Base-by-base conservation (phyloP, 1,139 yeast genomes). In the Sugiyamaella grinbergsii region DNA sequence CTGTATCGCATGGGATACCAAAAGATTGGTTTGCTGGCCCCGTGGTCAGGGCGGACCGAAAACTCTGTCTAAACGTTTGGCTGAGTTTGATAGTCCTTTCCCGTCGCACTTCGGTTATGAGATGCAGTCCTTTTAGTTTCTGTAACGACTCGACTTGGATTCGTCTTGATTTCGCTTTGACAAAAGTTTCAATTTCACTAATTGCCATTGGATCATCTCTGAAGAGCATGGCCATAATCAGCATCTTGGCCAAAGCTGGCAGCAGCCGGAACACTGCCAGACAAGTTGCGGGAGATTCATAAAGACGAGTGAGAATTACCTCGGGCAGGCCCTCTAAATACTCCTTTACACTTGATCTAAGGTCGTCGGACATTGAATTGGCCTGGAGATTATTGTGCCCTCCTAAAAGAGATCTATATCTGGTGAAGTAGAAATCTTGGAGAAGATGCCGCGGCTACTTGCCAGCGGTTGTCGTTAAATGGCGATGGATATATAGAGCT, bases 311-410 rank as follows among this genome's bases (percentile, higher is more conserved):
- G 60, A 90, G 91, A 13, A 90, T 89, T 5, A 85, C 74, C 62
- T 85, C 89, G 1, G 98, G 96, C 15, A 93, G 80, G 16, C 87
- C 90, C 64, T 90, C 97, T 54, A 93, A 74, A 67, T 93, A 91
- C 61, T 87, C 95, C 63, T 87, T 88, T 58, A 93, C 95, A 4
- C 93, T 86, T 36, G 85, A 79, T 63, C 48, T 39, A 29, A 49
- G 38, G 29, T 53, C 56, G 42, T 42, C 39, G 10, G 39, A 28
- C 40, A 33, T 42, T 29, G 33, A n/a, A n/a, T n/a, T 7, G 33
- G 3, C 16, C 24, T 10, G n/a, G n/a, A n/a, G n/a, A n/a, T n/a
- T n/a, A n/a, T n/a, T n/a, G n/a, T n/a, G n/a, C n/a, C n/a, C n/a
- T n/a, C n/a, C n/a, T n/a, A n/a, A n/a, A n/a, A n/a, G n/a, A n/a